Evolutionary conservation across 805 yeast genomes (phyloP).

Genomic region (Metschnikowia similis): DNA sequence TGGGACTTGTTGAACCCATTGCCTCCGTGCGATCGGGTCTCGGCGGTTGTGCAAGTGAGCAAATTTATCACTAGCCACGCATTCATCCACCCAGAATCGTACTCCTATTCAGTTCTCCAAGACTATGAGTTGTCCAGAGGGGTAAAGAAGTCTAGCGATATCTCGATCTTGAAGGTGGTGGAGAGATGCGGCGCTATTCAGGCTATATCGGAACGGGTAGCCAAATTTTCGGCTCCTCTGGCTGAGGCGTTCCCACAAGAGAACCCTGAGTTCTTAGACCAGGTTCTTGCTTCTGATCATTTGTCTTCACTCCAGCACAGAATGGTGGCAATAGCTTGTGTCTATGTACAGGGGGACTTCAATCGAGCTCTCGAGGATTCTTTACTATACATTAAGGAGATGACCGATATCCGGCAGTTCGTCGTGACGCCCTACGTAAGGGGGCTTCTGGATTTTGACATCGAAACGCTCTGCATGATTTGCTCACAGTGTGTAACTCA

Average conservation of each 20-base stretch:
- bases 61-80: conserved; percentile 2
- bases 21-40: neutral
- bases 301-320: neutral
- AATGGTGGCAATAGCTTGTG: conserved; percentile 1
- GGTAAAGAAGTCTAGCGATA: neutral
- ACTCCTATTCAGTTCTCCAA: conserved; percentile 1
- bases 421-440: neutral
- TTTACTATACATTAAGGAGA: neutral
- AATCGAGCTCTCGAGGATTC: neutral
- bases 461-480: conserved; percentile 9
- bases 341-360: neutral
- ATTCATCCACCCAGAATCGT: conserved; percentile 5
- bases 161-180: neutral
- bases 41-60: neutral
- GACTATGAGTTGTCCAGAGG: neutral
- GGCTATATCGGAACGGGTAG: neutral
- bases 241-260: neutral
- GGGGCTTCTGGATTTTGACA: conserved; percentile 12
- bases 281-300: neutral
- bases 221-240: neutral
- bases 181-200: neutral
- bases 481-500: conserved; percentile 5
- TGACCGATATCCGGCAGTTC: conserved; percentile 1
- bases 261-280: neutral
- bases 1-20: neutral